Evolutionary conservation across 306 rosid species (phyloP), one percentile per base, ranked within the genome.

Genomic region (Arachis stenosperma): DNA sequence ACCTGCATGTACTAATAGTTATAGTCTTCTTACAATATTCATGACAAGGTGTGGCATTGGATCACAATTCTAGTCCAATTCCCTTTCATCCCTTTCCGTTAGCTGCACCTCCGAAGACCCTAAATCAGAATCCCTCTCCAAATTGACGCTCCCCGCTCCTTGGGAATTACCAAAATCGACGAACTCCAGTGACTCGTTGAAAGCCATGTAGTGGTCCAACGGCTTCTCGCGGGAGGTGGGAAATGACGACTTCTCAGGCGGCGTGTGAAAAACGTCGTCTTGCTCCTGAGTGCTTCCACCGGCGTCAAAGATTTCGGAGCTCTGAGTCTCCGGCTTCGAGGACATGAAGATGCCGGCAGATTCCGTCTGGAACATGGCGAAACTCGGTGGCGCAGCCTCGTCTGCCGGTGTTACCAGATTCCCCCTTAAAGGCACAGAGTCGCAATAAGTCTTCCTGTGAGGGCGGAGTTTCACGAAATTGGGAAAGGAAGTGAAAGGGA

Each of bases 181-280:
- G 50, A 77, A 61, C 1, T 30, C 78, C 12, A n/a, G 72, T 3
- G 54, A 4, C 2, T 67, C 48, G 4, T 67, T 50, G 1, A 51
- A 62, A 2, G 8, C n/a, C 9, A 15, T 15, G 17, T 15, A 15
- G 17, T 15, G 17, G 17, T 15, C 17, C 17, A 15, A 15, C 17
- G 17, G 17, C 17, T 15, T 15, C 17, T 15, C 17, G 17, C 17
- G 17, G 17, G 17, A 15, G 17, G 17, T 15, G 17, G 40, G 67
- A 7, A 44, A 14, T 41, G 75, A 44, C 0, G 83, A 30, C 12
- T 75, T 75, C 72, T 88, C 86, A 0, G 92, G 88, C 1, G 88
- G 92, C 3, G 90, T 90, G 60, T 81, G 84, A 50, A 84, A 90
- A 11, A 80, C 81, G 13, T 87, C 87, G 56, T 69, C 79, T 7